Conservation (phyloP, 73 alveolate genomes). For the Symbiodinium natans region DNA sequence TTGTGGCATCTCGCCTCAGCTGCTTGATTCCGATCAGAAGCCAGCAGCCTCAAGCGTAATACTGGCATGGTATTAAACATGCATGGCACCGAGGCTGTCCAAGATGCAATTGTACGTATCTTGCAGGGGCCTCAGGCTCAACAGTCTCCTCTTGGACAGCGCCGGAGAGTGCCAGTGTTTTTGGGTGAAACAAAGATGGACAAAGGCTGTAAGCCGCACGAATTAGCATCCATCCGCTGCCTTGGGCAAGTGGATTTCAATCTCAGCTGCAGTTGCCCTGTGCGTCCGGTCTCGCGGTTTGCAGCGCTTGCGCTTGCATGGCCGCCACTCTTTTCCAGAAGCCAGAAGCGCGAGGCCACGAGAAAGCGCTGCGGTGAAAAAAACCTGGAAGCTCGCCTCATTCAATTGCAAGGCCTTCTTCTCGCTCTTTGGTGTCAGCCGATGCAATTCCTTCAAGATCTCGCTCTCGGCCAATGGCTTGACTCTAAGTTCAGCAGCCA, state of each 20-base stretch:
- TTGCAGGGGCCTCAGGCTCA: no score
- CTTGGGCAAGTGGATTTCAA: neutral
- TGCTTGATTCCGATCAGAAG: neutral
- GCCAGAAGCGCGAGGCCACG: constrained; percentile 68
- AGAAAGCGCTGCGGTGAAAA: constrained; percentile 24
- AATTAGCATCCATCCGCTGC: constrained; percentile 16
- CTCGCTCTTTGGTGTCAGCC: neutral
- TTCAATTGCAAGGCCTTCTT: constrained; percentile 24
- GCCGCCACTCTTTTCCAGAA: constrained; percentile 73
- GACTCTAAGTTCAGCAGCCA: constrained; percentile 86
- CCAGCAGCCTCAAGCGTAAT: neutral
- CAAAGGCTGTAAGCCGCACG: neutral
- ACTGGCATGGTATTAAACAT: neutral
- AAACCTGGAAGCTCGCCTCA: constrained; percentile 40
- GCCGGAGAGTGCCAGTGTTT: neutral
- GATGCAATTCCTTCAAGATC: constrained; percentile 52
- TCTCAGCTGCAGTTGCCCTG: neutral
- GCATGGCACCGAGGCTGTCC: neutral
- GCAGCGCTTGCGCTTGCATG: neutral
- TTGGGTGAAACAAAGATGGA: neutral
- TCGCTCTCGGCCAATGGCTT: constrained; percentile 65
- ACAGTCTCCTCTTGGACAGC: neutral
- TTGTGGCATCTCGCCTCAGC: neutral
- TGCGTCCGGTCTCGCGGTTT: constrained; percentile 13
- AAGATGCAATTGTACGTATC: neutral